Evolutionary conservation across 2,329 filamentous ascomycete genomes (phyloP), one percentile per base, ranked within the genome.

Genomic region (Biscogniauxia sp.): DNA sequence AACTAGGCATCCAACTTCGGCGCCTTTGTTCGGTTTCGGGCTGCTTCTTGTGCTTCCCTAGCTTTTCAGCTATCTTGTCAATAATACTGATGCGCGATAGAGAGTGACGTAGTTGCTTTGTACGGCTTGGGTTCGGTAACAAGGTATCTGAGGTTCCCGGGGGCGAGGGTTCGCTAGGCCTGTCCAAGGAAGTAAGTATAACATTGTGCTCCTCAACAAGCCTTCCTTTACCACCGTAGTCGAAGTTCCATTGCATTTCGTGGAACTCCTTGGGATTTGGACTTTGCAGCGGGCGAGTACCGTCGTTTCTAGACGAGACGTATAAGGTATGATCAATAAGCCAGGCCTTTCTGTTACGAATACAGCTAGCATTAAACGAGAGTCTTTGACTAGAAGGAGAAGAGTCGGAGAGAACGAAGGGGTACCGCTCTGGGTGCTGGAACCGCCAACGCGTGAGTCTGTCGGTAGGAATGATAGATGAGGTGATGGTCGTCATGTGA

Each of bases 401-500:
- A 37, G 75, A 72, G 60, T 79, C 77, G 1, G 77, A 79, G 17
- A 80, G 72, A 4, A 75, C 73, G 19, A 74, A 79, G 15, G 67
- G 70, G 61, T 79, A 79, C 28, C 77, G 71, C 20, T 74, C 69
- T 25, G 75, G 61, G 52, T 79, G 76, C 13, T 70, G 66, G 28
- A 67, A 67, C 54, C 78, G 73, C 76, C 78, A 80, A 23, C 66
- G 65, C 8, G 70, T 61, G 3, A 80, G 72, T 23, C 55, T 69
- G 17, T 71, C 63, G 0, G 78, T 80, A 2, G 78, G 78, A 20
- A 73, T 70, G 59, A 80, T 77, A 3, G 72, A 72, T 3, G 77
- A 72, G 28, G 77, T 77, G 51, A 80, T 77, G 5, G 79, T 80
- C 6, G 74, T 79, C 66, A 80, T 77, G 64, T 80, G 79, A 13